phyloP scores from a whole-genome alignment of 176 grass and related monocot species.

The Areca catechu region DNA sequence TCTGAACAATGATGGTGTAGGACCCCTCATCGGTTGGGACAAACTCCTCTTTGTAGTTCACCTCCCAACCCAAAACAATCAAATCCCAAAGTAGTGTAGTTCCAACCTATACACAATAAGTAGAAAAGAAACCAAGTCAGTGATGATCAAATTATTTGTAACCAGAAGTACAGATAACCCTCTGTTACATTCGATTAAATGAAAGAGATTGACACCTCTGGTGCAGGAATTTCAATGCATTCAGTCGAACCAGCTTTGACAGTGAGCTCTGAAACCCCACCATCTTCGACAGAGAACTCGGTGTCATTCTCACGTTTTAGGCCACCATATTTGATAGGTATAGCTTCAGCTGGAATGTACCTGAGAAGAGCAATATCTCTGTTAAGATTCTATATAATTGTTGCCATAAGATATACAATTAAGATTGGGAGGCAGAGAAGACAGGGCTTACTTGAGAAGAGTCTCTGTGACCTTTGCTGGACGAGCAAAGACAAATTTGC shows the following conservation, averaged over 20 bases:
- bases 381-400: neutral
- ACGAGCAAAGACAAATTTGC: slow-evolving; percentile 79
- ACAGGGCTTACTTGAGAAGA: slow-evolving; percentile 65
- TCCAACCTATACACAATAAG: slow-evolving; percentile 33
- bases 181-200: neutral
- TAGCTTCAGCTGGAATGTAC: slow-evolving; percentile 67
- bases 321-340: slow-evolving; percentile 79
- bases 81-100: slow-evolving; percentile 62
- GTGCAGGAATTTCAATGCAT: slow-evolving; percentile 55
- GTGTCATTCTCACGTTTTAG: slow-evolving; percentile 58
- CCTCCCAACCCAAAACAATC: slow-evolving; percentile 86
- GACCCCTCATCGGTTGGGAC: slow-evolving; percentile 68
- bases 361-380: slow-evolving; percentile 13
- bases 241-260: slow-evolving; percentile 50
- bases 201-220: slow-evolving; percentile 30
- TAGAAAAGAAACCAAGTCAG: no score
- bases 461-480: slow-evolving; percentile 72
- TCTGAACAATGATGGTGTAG: slow-evolving; percentile 74
- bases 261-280: slow-evolving; percentile 38
- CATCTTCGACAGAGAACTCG: slow-evolving; percentile 43
- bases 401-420: no score
- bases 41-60: slow-evolving; percentile 97
- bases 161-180: no score
- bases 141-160: no score
- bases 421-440: neutral